Percentiles rank a stretch among this genome's conserved stretches.
phyloP scores from a whole-genome alignment of 148 eudicot genomes.

The Nyssa sinensis region DNA sequence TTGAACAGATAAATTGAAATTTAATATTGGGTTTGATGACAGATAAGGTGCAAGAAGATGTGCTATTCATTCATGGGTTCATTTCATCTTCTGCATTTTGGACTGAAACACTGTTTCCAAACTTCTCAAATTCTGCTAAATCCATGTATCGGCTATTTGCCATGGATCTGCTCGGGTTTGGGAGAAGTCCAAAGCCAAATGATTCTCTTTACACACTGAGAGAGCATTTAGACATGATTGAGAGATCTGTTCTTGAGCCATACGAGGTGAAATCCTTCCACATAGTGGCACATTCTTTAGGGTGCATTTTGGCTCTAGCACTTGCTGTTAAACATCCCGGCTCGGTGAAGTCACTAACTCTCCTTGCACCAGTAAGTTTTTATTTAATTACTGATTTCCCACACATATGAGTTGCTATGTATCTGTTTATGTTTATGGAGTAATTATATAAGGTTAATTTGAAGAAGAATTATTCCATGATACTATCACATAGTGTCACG shows the following conservation, averaged over 20 bases:
- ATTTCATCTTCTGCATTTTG: conserved; percentile 90
- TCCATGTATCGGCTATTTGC: conserved; percentile 74
- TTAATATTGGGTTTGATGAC: conserved; percentile 1
- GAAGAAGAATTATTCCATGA: too few relatives aligned
- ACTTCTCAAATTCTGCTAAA: conserved; percentile 59
- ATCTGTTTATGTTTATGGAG: too few relatives aligned
- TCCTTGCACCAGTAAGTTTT: conserved; percentile 83
- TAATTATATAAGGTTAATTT: too few relatives aligned
- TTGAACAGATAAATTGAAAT: too few relatives aligned
- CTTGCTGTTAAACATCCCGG: conserved; percentile 70
- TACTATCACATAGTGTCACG: too few relatives aligned
- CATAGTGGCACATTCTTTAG: conserved; percentile 93
- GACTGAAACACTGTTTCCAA: conserved; percentile 89
- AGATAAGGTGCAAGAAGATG: conserved; percentile 68
- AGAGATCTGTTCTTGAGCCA: conserved; percentile 59
- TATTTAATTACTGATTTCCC: not conserved
- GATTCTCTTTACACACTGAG: conserved; percentile 78
- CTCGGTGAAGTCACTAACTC: conserved; percentile 72
- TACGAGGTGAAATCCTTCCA: conserved; percentile 72
- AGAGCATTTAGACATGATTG: conserved; percentile 91
- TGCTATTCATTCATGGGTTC: conserved; percentile 86
- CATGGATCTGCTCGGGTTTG: conserved; percentile 84
- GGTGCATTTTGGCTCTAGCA: conserved; percentile 90
- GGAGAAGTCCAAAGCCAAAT: conserved; percentile 85
- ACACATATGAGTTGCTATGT: too few relatives aligned